Conservation (phyloP, 2,329 filamentous ascomycete genomes). For the Neonectria punicea region DNA sequence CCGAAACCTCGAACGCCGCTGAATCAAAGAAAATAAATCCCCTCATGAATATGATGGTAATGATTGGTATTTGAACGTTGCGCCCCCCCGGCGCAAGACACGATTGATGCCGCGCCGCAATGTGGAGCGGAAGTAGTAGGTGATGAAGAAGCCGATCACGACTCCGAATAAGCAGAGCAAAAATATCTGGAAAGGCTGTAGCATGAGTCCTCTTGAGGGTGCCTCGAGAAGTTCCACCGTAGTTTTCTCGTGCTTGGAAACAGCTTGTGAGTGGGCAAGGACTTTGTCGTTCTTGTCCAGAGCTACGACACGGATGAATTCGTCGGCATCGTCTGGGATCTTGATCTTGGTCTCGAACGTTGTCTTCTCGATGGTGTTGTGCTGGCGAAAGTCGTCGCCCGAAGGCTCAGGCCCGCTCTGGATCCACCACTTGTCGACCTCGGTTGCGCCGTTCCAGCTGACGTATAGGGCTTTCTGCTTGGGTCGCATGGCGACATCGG, state of each 20-base stretch:
- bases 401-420: constrained; percentile 31
- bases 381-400: constrained; percentile 23
- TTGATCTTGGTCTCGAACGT: constrained; percentile 37
- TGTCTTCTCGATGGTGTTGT: constrained; percentile 26
- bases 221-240: constrained; percentile 23
- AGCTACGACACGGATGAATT: constrained; percentile 35
- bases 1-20: neutral
- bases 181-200: constrained; percentile 29
- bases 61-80: constrained; percentile 29
- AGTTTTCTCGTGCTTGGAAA: constrained; percentile 25
- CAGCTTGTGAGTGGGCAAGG: constrained; percentile 42
- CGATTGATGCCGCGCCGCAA: constrained; percentile 30
- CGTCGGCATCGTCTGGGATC: constrained; percentile 26
- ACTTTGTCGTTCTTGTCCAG: constrained; percentile 32
- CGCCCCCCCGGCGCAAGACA: constrained; percentile 20
- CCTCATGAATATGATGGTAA: constrained; percentile 20
- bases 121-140: constrained; percentile 24
- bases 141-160: constrained; percentile 4
- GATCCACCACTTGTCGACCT: constrained; percentile 55
- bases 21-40: neutral
- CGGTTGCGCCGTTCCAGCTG: constrained; percentile 65
- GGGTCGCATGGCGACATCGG: constrained; percentile 38
- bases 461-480: constrained; percentile 53
- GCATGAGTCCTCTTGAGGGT: constrained; percentile 18
- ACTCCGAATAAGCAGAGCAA: constrained; percentile 15